Conservation (phyloP, 2,329 filamentous ascomycete genomes). For the Monilinia vaccinii-corymbosi region DNA sequence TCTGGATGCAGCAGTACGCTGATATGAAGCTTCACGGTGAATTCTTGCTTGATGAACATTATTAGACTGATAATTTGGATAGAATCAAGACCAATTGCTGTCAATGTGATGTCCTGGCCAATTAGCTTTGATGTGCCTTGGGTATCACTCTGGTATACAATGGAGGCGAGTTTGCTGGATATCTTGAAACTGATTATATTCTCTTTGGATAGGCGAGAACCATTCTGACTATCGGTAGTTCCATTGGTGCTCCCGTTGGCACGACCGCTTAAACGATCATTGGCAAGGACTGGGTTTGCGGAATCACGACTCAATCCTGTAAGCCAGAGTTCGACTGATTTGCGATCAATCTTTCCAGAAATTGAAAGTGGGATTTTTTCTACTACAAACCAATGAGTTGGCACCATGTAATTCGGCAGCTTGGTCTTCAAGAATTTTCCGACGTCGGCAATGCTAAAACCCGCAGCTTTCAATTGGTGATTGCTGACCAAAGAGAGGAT, state of each 20-base stretch:
- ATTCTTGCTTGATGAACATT: slow-evolving; percentile 9
- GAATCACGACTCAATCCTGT: background rate
- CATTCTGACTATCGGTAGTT: background rate
- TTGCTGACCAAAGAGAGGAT: background rate
- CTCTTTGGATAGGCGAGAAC: background rate
- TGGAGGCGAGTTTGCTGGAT: background rate
- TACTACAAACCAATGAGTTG: slow-evolving; percentile 14
- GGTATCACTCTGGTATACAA: background rate
- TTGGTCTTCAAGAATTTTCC: background rate
- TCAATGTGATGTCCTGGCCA: background rate
- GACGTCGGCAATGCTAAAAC: background rate
- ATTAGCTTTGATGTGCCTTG: background rate
- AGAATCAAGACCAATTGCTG: slow-evolving; percentile 5
- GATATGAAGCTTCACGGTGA: slow-evolving; percentile 1
- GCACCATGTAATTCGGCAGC: slow-evolving; percentile 19
- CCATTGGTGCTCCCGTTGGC: background rate
- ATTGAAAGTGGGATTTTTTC: slow-evolving; percentile 10
- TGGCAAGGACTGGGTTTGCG: background rate
- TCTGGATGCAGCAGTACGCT: background rate
- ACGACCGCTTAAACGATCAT: background rate
- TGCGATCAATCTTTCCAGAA: slow-evolving; percentile 19
- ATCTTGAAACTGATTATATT: background rate
- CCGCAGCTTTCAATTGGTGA: background rate
- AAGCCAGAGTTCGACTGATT: slow-evolving; percentile 10
- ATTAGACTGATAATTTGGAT: slow-evolving; percentile 9